A percentile compares a stretch with the other conserved stretches of the same genome.
phyloP scores from a whole-genome alignment of 257 asterid species.

The Parsonsia alboflavescens region DNA sequence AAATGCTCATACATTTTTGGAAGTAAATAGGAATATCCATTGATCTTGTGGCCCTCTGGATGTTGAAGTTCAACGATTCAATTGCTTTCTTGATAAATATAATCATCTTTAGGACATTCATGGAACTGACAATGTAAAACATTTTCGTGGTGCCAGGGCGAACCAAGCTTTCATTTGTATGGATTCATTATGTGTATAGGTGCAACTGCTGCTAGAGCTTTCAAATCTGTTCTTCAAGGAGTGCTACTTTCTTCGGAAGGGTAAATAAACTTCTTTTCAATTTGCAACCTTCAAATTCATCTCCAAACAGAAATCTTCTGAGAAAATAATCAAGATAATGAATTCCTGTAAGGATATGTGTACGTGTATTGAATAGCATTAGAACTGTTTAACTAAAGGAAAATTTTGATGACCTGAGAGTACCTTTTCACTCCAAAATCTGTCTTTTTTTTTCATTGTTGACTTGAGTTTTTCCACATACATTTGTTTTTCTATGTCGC shows the following conservation, averaged over 20 bases:
- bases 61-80: not conserved
- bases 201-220: slow-evolving; percentile 98
- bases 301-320: too few species aligned
- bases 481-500: too few species aligned
- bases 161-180: slow-evolving; percentile 82
- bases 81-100: not conserved
- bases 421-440: too few species aligned
- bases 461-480: too few species aligned
- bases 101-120: slow-evolving; percentile 1
- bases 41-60: not conserved
- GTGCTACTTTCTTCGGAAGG: slow-evolving; percentile 91
- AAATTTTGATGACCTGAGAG: not conserved
- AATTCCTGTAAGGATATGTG: too few species aligned
- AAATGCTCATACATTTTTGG: too few species aligned
- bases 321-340: too few species aligned
- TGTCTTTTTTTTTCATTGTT: too few species aligned
- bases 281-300: not conserved
- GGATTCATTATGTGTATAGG: slow-evolving; percentile 90
- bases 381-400: not conserved
- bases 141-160: slow-evolving; percentile 57
- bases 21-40: not conserved
- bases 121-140: slow-evolving; percentile 8
- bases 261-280: slow-evolving; percentile 27
- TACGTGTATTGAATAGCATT: not conserved
- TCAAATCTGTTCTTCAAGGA: slow-evolving; percentile 95